Conservation (phyloP, 1,284 basidiomycete species). For the Moniliophthora roreri region DNA sequence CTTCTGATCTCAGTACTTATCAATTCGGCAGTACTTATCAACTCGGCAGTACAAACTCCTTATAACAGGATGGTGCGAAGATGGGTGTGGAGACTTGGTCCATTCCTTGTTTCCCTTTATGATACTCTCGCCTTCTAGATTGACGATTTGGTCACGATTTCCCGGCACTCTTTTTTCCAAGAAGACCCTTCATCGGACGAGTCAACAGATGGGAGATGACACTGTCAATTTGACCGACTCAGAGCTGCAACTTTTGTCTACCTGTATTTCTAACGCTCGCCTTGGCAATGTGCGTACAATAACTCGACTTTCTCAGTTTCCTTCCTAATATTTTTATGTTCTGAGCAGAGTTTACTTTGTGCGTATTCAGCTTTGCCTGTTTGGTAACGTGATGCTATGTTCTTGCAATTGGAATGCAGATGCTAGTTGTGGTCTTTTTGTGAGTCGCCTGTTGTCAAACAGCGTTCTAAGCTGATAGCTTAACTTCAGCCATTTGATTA, state of each 20-base stretch:
- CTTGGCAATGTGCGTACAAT: not conserved
- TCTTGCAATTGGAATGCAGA: not conserved
- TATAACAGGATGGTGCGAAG: no score
- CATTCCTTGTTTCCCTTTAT: no score
- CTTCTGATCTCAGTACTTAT: no score
- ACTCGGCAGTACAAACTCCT: no score
- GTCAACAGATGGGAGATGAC: no score
- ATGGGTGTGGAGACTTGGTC: no score
- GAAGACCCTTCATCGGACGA: no score
- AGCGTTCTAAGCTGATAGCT: not conserved
- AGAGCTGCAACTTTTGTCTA: not conserved
- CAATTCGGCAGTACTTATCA: no score
- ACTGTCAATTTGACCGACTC: not conserved
- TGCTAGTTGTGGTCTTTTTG: conserved; percentile 1
- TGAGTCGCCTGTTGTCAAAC: not conserved
- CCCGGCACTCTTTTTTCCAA: no score
- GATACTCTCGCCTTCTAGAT: no score
- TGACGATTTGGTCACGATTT: no score
- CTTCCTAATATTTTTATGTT: not conserved
- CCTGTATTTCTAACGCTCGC: not conserved
- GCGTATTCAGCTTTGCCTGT: not conserved
- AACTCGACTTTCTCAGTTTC: not conserved
- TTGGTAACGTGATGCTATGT: not conserved
- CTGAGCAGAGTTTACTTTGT: not conserved
- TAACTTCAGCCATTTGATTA: not conserved